These are phyloP conservation scores for Gentiana dahurica DNA, from an alignment of 257 asterid species.

Conservation along the genomic window DNA sequence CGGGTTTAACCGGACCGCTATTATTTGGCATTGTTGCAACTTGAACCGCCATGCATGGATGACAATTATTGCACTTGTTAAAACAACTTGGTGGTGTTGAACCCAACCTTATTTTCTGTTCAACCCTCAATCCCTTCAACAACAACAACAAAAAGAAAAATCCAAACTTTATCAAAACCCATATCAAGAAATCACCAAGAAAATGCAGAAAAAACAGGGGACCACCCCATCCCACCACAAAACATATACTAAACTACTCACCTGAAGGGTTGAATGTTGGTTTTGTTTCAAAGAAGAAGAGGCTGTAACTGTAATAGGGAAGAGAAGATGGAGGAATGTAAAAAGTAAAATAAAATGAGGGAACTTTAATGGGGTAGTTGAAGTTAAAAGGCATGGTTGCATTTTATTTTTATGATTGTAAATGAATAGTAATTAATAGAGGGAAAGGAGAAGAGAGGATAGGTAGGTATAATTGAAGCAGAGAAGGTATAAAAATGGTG, in stretches of 20 bases:
- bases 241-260: not conserved
- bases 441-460: not conserved
- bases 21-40: conserved; percentile 65
- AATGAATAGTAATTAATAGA: not conserved
- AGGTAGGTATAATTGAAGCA: not conserved
- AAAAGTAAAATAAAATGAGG: conserved; percentile 4
- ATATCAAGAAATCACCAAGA: too few relatives aligned
- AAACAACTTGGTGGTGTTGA: conserved; percentile 93
- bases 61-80: conserved; percentile 92
- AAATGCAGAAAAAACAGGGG: too few relatives aligned
- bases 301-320: conserved; percentile 9
- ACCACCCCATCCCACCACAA: too few relatives aligned
- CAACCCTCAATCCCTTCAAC: conserved; percentile 45
- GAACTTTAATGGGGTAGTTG: conserved; percentile 20
- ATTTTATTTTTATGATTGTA: conserved; percentile 17
- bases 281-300: conserved; percentile 16
- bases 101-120: conserved; percentile 73
- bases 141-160: too few relatives aligned
- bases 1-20: conserved; percentile 19
- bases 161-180: too few relatives aligned
- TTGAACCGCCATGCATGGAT: conserved; percentile 95
- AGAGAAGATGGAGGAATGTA: conserved; percentile 22
- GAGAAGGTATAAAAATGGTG: not conserved
- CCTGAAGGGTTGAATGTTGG: conserved; percentile 17
- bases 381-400: conserved; percentile 47